phyloP scores from a whole-genome alignment of 108 stramenopile species.

The Licmophora abbreviata region DNA sequence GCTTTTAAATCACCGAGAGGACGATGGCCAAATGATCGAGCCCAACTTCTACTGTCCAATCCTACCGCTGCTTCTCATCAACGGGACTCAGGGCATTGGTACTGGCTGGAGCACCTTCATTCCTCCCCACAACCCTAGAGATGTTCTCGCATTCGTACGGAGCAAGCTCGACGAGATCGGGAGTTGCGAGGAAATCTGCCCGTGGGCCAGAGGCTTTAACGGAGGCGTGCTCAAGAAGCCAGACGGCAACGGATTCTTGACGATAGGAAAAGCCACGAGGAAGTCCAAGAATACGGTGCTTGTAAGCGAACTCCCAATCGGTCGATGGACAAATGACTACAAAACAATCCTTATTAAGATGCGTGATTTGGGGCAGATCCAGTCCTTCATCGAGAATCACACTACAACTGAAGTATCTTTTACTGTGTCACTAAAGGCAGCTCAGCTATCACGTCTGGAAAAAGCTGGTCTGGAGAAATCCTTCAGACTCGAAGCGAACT shows the following conservation, averaged over 20 bases:
- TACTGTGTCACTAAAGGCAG: conserved; percentile 41
- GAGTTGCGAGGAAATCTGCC: conserved; percentile 35
- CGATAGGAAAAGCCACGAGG: conserved; percentile 35
- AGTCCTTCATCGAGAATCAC: conserved; percentile 72
- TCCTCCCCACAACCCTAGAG: conserved; percentile 77
- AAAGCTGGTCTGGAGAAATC: conserved; percentile 39
- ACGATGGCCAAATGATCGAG: conserved; percentile 85
- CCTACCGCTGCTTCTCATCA: conserved; percentile 81
- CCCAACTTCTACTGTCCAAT: conserved; percentile 79
- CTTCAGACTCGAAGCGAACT: conserved; percentile 53
- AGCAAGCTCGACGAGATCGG: conserved; percentile 44
- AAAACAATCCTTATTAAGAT: conserved; percentile 60
- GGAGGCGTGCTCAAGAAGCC: conserved; percentile 42
- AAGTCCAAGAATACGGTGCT: conserved; percentile 31
- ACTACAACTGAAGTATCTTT: conserved; percentile 79
- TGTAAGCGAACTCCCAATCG: conserved; percentile 86
- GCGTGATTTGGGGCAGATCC: conserved; percentile 46
- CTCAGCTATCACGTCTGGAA: conserved; percentile 34
- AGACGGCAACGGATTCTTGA: conserved; percentile 29
- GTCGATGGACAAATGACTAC: conserved; percentile 83
- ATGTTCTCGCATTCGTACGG: conserved; percentile 71
- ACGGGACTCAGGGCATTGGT: conserved; percentile 92
- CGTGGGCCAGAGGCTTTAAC: conserved; percentile 60
- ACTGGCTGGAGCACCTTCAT: conserved; percentile 92
- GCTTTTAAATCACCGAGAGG: conserved; percentile 65